A percentile compares a stretch with the other conserved stretches of the same genome.
Evolutionary conservation across 2,329 filamentous ascomycete species (phyloP).

Genomic region (Paramyrothecium roridum): DNA sequence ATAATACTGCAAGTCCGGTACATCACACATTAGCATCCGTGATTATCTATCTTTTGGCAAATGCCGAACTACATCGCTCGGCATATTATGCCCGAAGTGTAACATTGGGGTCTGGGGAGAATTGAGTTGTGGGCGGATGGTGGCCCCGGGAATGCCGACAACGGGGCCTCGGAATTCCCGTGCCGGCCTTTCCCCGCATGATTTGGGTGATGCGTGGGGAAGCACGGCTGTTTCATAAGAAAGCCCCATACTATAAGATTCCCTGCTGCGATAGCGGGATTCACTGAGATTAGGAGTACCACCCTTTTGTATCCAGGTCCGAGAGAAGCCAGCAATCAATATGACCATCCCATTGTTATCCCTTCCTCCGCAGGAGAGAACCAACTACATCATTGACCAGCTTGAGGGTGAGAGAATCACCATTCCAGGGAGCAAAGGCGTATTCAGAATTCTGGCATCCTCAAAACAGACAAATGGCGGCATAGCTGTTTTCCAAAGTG

Average conservation of each 20-base stretch:
- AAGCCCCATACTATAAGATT: not conserved
- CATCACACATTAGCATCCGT: not conserved
- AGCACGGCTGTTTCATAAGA: not conserved
- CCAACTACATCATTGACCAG: slow-evolving; percentile 43
- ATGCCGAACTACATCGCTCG: no score
- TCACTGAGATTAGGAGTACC: not conserved
- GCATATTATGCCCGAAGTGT: not conserved
- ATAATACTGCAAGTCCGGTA: not conserved
- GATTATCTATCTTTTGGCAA: not conserved
- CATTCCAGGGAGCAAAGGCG: slow-evolving; percentile 49
- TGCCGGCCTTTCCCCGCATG: not conserved
- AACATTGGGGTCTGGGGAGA: no score
- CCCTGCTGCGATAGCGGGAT: not conserved
- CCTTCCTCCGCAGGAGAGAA: slow-evolving; percentile 31
- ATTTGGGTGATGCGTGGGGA: not conserved
- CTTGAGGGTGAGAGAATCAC: slow-evolving; percentile 48
- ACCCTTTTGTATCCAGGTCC: not conserved
- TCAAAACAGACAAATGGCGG: slow-evolving; percentile 47
- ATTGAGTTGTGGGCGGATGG: no score
- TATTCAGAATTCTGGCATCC: slow-evolving; percentile 47
- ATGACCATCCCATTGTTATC: slow-evolving; percentile 28
- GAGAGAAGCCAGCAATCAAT: slow-evolving; percentile 1
- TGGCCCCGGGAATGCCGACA: not conserved
- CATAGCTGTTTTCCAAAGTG: slow-evolving; percentile 48
- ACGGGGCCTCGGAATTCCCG: not conserved